A percentile compares a stretch with the other conserved stretches of the same genome.
phyloP scores from a whole-genome alignment of 306 rosid species.

The Rosa chinensis region DNA sequence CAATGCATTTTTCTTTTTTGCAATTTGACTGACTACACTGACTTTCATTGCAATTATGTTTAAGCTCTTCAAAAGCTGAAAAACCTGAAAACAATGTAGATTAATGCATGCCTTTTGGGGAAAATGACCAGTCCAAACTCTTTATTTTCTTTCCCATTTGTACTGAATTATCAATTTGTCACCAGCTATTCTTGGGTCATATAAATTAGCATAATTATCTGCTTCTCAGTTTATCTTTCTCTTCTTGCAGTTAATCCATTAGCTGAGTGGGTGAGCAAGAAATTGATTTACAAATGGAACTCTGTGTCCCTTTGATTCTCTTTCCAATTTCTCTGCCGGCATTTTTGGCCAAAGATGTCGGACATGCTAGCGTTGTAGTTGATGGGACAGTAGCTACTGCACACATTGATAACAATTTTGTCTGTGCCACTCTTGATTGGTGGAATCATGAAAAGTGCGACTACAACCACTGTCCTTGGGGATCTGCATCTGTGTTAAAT shows the following conservation, averaged over 20 bases:
- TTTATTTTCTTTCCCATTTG: conserved; percentile 9
- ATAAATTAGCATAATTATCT: conserved; percentile 1
- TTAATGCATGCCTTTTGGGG: background rate
- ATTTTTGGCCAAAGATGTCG: conserved; percentile 45
- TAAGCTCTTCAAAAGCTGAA: background rate
- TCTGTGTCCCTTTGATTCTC: conserved; percentile 47
- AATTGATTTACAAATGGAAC: conserved; percentile 50
- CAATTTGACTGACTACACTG: background rate
- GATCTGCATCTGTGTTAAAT: conserved; percentile 58
- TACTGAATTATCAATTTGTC: background rate
- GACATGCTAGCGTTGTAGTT: conserved; percentile 45
- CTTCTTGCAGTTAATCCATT: conserved; percentile 36
- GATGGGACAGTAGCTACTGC: conserved; percentile 56
- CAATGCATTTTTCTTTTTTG: background rate
- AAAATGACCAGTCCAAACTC: background rate
- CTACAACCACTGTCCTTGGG: conserved; percentile 91
- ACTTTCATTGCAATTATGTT: background rate
- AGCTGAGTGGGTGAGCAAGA: conserved; percentile 30
- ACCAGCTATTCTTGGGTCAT: conserved; percentile 14
- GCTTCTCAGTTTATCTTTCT: conserved; percentile 20
- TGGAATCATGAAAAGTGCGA: conserved; percentile 91
- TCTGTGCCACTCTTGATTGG: conserved; percentile 99
- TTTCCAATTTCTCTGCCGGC: conserved; percentile 47
- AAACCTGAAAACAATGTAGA: background rate
- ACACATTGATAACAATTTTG: conserved; percentile 63